Percentiles rank a stretch among this genome's conserved stretches.
Conservation (phyloP, 2,329 filamentous ascomycete genomes). For the Aspergillus sp. region DNA sequence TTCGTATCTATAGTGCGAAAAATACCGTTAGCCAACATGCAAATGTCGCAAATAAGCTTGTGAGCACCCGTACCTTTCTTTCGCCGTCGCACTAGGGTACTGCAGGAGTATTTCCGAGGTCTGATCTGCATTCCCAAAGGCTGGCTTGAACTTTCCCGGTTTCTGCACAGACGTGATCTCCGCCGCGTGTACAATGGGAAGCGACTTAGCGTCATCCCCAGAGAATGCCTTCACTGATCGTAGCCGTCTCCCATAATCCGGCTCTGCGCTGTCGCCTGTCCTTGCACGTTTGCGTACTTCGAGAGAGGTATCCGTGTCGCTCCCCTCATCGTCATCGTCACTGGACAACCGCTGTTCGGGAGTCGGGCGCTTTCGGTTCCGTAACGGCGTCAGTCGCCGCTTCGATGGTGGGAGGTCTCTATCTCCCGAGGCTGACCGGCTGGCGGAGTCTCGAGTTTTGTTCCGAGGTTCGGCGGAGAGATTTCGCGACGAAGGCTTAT, state of each 20-base stretch:
- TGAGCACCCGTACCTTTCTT: conserved; percentile 58
- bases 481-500: conserved; percentile 19
- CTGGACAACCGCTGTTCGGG: conserved; percentile 41
- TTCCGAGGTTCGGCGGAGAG: conserved; percentile 22
- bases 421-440: conserved; percentile 33
- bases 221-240: conserved; percentile 48
- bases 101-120: conserved; percentile 65
- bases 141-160: conserved; percentile 52
- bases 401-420: conserved; percentile 28
- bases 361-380: conserved; percentile 38
- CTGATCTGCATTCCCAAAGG: conserved; percentile 47
- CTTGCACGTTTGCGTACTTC: conserved; percentile 45
- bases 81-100: conserved; percentile 73
- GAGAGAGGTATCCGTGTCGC: conserved; percentile 42
- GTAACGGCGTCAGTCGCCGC: conserved; percentile 31
- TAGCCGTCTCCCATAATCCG: conserved; percentile 45
- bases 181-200: conserved; percentile 50
- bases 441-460: conserved; percentile 24
- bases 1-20: conserved; percentile 56
- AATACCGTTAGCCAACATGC: conserved; percentile 22
- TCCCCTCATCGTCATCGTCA: conserved; percentile 44
- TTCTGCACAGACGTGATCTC: conserved; percentile 48
- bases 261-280: conserved; percentile 41
- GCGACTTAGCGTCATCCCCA: conserved; percentile 34
- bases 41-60: too few relatives aligned